Percentiles rank a stretch among this genome's conserved stretches.
Conservation (phyloP, 129 eudicot genomes). For the Chrysanthemum makinoi region DNA sequence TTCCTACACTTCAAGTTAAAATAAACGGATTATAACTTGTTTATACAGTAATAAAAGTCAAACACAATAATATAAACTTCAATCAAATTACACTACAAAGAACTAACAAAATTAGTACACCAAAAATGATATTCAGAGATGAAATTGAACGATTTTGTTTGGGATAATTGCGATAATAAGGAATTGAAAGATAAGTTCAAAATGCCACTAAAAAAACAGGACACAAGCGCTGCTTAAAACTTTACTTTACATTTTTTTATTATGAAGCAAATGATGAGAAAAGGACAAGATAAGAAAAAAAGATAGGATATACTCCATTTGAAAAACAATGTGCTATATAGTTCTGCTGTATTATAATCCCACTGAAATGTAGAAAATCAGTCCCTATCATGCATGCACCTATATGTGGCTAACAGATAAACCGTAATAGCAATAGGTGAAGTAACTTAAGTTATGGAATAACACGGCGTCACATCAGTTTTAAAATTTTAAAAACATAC, state of each 20-base stretch:
- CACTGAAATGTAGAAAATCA: slow-evolving; percentile 5
- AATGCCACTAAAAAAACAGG: not conserved
- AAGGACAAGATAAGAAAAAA: slow-evolving; percentile 1
- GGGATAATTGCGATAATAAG: not conserved
- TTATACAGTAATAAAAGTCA: no score
- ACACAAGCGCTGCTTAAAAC: not conserved
- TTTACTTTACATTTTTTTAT: not conserved
- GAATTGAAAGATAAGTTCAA: not conserved
- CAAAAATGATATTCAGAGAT: no score
- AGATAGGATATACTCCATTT: not conserved
- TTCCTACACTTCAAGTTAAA: no score
- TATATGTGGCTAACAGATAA: slow-evolving; percentile 11
- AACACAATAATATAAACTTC: no score
- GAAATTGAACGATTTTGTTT: no score
- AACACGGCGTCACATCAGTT: no score
- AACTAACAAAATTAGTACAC: no score
- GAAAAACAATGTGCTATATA: slow-evolving; percentile 33
- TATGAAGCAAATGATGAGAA: not conserved
- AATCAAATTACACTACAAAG: no score
- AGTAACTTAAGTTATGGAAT: no score
- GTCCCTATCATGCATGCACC: not conserved
- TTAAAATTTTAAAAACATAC: no score
- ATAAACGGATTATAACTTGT: no score
- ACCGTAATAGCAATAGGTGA: not conserved
- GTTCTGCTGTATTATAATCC: slow-evolving; percentile 10